phyloP scores from a whole-genome alignment of 108 stramenopile genomes.

The Epithemia pelagica region DNA sequence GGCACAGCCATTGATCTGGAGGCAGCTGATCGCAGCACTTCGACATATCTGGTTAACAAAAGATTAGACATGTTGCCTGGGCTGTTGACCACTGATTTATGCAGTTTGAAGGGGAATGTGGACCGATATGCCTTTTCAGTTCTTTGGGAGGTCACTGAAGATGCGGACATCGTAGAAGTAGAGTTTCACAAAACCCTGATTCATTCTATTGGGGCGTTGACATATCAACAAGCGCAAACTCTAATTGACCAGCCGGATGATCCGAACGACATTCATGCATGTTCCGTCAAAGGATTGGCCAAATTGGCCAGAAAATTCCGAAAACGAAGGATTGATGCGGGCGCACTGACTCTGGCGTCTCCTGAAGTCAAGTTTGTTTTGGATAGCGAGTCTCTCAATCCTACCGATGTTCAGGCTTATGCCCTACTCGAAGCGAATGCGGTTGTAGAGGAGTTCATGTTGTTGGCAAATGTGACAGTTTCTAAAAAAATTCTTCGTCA shows the following conservation, averaged over 20 bases:
- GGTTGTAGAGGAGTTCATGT: conserved; percentile 98
- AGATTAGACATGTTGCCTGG: conserved; percentile 97
- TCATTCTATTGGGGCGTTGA: conserved; percentile 89
- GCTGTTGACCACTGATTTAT: conserved; percentile 91
- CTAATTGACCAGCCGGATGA: conserved; percentile 87
- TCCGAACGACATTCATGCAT: conserved; percentile 56
- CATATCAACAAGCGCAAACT: conserved; percentile 95
- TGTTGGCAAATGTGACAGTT: conserved; percentile 97
- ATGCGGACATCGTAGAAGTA: conserved; percentile 78
- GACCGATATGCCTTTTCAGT: conserved; percentile 94
- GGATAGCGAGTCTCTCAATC: conserved; percentile 94
- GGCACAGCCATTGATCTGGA: conserved; percentile 93
- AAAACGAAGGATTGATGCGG: conserved; percentile 84
- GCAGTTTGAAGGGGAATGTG: conserved; percentile 89
- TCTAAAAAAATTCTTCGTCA: conserved; percentile 87
- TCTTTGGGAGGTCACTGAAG: conserved; percentile 86
- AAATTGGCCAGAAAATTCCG: conserved; percentile 83
- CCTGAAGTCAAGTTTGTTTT: conserved; percentile 97
- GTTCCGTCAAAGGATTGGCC: conserved; percentile 83
- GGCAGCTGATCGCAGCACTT: conserved; percentile 93
- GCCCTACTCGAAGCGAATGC: conserved; percentile 86
- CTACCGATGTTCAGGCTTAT: conserved; percentile 95
- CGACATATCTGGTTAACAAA: conserved; percentile 96
- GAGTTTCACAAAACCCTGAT: conserved; percentile 94
- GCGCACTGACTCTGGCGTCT: conserved; percentile 95